Conservation (phyloP, 305 asterid genomes). For the Fraxinus albicans region DNA sequence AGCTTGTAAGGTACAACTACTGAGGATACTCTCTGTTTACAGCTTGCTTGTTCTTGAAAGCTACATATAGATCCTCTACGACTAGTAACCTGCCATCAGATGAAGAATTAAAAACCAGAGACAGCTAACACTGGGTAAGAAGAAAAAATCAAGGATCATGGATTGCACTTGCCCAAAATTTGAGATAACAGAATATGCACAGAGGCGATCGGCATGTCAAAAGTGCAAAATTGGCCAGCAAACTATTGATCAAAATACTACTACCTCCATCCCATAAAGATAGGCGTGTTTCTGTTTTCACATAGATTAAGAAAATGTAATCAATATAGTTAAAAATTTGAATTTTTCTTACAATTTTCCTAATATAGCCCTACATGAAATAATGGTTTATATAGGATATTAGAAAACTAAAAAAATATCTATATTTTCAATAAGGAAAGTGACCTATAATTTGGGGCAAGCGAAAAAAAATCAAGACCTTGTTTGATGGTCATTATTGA, state of each 20-base stretch:
- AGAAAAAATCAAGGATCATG: not conserved
- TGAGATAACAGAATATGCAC: not conserved
- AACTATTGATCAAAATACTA: not conserved
- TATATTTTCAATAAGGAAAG: no score
- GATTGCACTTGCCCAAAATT: not conserved
- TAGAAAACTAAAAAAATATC: no score
- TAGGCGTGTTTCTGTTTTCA: no score
- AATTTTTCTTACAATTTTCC: no score
- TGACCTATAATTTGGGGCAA: no score
- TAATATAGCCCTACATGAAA: no score
- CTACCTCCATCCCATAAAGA: no score
- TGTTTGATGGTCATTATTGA: no score
- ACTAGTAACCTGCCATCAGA: constrained; percentile 74
- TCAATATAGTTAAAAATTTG: no score
- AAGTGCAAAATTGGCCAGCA: not conserved
- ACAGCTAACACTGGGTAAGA: not conserved
- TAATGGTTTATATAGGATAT: no score
- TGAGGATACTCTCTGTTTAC: constrained; percentile 64
- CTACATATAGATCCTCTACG: constrained; percentile 92
- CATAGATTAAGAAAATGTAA: no score
- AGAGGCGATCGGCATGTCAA: not conserved
- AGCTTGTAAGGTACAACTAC: constrained; percentile 71
- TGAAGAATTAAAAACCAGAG: constrained; percentile 11
- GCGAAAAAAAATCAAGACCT: no score
- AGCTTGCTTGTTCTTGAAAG: constrained; percentile 96